Evolutionary conservation across 1,284 basidiomycete species (phyloP).

Genomic region (Ganoderma resinaceum): DNA sequence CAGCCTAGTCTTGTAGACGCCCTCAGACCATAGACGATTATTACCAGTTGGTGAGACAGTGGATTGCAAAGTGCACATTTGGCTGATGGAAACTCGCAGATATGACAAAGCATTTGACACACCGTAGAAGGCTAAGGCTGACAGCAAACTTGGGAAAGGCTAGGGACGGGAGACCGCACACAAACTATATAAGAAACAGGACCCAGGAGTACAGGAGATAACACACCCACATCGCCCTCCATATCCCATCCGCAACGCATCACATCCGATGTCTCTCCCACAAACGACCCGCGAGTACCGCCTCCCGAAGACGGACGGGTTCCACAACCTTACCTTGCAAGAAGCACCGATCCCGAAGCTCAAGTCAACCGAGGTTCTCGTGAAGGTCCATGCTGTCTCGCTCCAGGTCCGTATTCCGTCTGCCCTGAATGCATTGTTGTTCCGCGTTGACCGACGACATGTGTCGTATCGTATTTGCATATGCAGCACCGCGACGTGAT

Average conservation of each 20-base stretch:
- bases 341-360: conserved; percentile 42
- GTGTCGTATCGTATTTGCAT: no score
- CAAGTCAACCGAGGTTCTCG: conserved; percentile 50
- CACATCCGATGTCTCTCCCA: conserved; percentile 36
- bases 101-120: not conserved
- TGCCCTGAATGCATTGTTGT: no score
- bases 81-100: no score
- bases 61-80: not conserved
- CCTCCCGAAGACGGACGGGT: conserved; percentile 38
- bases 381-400: conserved; percentile 60
- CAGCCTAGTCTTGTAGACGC: no score
- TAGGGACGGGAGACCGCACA: not conserved
- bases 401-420: conserved; percentile 38
- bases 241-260: not conserved
- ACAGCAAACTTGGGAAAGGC: not conserved
- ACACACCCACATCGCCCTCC: not conserved
- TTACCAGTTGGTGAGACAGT: not conserved
- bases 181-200: not conserved
- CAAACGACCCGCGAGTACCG: conserved; percentile 43
- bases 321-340: conserved; percentile 42
- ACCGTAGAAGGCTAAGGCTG: not conserved
- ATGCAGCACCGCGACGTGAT: conserved; percentile 55
- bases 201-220: not conserved
- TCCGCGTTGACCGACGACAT: conserved; percentile 20
- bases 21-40: no score